Percentiles rank a stretch among this genome's conserved stretches.
Conservation (phyloP, 2,329 filamentous ascomycete species). For the Setomelanomma holmii region DNA sequence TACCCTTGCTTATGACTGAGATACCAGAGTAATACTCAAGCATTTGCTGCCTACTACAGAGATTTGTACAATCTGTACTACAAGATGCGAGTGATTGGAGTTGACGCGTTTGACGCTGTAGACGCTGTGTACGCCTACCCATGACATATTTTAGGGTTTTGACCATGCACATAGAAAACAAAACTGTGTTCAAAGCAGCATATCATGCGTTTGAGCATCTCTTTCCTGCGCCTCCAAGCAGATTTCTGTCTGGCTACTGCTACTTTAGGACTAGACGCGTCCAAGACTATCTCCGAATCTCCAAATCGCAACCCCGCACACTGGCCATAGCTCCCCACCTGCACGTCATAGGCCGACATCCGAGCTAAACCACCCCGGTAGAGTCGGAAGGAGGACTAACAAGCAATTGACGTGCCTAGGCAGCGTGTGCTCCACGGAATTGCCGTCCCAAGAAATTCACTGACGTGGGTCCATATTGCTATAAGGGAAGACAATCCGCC, state of each 20-base stretch:
- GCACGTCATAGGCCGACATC: conserved; percentile 9
- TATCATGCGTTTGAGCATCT: too few species aligned
- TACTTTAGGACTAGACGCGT: neutral
- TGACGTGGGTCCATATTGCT: neutral
- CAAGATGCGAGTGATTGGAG: neutral
- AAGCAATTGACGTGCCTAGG: conserved; percentile 12
- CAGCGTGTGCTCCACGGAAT: neutral
- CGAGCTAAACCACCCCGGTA: neutral
- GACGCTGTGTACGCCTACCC: conserved; percentile 18
- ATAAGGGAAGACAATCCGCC: conserved; percentile 6
- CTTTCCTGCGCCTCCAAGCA: too few species aligned
- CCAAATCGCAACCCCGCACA: conserved; percentile 6
- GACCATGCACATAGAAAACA: too few species aligned
- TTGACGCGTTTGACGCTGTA: conserved; percentile 31
- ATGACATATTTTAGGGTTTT: neutral
- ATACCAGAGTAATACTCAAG: neutral
- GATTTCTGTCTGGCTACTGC: too few species aligned
- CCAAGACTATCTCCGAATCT: neutral
- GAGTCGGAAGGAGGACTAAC: conserved; percentile 3
- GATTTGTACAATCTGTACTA: neutral
- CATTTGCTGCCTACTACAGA: neutral
- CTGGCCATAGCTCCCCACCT: conserved; percentile 16
- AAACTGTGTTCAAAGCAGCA: too few species aligned
- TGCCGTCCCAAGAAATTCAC: conserved; percentile 5
- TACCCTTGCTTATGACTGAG: too few species aligned